A percentile compares a stretch with the other conserved stretches of the same genome.
These are phyloP conservation scores for Stachybotrys chlorohalonatus DNA, from an alignment of 2,329 filamentous ascomycete species.

Conservation along the genomic window DNA sequence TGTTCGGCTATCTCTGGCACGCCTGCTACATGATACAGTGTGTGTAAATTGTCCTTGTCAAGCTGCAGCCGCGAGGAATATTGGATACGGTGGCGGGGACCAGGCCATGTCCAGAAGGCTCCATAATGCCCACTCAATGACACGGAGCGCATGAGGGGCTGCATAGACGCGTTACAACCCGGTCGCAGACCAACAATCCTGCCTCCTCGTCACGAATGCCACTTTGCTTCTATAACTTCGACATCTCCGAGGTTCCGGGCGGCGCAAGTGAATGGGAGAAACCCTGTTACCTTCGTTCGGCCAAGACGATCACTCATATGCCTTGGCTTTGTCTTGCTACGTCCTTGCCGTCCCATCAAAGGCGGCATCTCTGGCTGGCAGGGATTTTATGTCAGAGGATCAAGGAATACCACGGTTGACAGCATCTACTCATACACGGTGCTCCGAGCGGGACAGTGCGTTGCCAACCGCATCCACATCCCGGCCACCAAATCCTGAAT, in stretches of 20 bases:
- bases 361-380: too few species aligned
- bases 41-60: neutral
- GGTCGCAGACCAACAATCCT: neutral
- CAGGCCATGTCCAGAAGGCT: neutral
- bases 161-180: neutral
- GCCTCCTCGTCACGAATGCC: neutral
- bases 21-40: neutral
- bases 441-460: neutral
- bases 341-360: too few species aligned
- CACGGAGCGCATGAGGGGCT: neutral
- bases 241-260: too few species aligned
- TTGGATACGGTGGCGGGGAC: neutral
- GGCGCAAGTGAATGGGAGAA: too few species aligned
- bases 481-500: neutral
- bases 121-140: neutral
- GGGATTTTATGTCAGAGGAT: too few species aligned
- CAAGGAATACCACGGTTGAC: too few species aligned
- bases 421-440: too few species aligned
- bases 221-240: too few species aligned
- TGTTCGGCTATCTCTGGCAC: neutral
- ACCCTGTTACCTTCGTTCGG: too few species aligned
- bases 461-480: neutral
- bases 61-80: neutral
- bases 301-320: too few species aligned
- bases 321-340: too few species aligned